A percentile compares a stretch with the other conserved stretches of the same genome.
These are phyloP conservation scores for Pulveroboletus sp. DNA, from an alignment of 768 basidiomycete species.

Conservation along the genomic window DNA sequence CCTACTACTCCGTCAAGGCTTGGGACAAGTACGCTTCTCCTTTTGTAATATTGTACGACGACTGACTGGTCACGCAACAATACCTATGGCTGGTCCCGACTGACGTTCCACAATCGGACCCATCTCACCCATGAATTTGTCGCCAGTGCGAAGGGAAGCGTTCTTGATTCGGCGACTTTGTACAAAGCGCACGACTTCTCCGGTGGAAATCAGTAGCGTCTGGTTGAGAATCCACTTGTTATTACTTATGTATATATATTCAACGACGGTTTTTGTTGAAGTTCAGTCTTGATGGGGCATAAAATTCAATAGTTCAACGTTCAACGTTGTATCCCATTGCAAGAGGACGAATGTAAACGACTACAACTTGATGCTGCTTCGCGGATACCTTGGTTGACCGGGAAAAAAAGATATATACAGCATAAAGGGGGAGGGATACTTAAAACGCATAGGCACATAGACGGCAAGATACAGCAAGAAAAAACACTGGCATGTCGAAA, in stretches of 20 bases:
- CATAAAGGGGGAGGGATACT: slow-evolving; percentile 16
- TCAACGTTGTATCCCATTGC: background rate
- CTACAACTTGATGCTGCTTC: slow-evolving; percentile 6
- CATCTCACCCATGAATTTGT: slow-evolving; percentile 31
- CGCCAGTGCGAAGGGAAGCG: slow-evolving; percentile 25
- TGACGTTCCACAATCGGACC: slow-evolving; percentile 29
- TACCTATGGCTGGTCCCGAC: slow-evolving; percentile 29
- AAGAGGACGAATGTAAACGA: background rate
- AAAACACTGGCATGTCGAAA: background rate
- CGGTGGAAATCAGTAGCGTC: too few species aligned
- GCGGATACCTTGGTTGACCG: background rate
- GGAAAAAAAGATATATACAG: slow-evolving; percentile 21
- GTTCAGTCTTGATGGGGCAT: too few species aligned
- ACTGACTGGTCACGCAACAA: too few species aligned
- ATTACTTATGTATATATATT: too few species aligned
- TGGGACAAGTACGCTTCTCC: too few species aligned
- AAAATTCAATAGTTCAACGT: background rate
- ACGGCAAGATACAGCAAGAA: slow-evolving; percentile 1
- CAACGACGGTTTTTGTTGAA: too few species aligned
- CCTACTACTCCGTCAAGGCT: too few species aligned
- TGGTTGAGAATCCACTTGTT: too few species aligned
- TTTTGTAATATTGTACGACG: too few species aligned
- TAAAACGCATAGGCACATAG: slow-evolving; percentile 34
- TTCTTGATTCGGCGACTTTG: slow-evolving; percentile 24
- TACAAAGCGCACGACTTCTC: too few species aligned